These are phyloP conservation scores for Aspergillus hiratsukae DNA, from an alignment of 2,329 filamentous ascomycete genomes.

Conservation along the genomic window DNA sequence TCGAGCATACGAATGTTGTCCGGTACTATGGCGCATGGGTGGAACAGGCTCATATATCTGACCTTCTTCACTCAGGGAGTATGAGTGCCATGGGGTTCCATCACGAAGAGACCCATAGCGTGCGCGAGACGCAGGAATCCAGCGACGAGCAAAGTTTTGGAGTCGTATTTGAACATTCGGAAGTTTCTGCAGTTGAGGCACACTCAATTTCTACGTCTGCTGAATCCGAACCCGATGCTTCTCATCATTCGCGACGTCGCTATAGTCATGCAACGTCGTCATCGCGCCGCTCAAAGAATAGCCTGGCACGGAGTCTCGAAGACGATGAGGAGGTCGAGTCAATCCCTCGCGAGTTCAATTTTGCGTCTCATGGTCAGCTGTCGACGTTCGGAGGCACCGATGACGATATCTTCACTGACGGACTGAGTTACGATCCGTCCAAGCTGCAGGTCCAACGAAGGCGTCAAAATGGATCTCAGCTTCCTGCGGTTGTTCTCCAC, in stretches of 20 bases:
- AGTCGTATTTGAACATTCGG: constrained; percentile 40
- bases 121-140: constrained; percentile 11
- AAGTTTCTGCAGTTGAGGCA: constrained; percentile 20
- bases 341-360: constrained; percentile 41
- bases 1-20: constrained; percentile 64
- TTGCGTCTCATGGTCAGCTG: constrained; percentile 26
- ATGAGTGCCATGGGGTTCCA: constrained; percentile 3
- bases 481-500: constrained; percentile 50
- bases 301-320: constrained; percentile 32
- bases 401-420: constrained; percentile 41
- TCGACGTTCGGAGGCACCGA: constrained; percentile 34
- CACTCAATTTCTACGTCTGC: constrained; percentile 15
- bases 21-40: constrained; percentile 64
- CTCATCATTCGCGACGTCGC: constrained; percentile 17
- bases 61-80: constrained; percentile 6
- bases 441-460: constrained; percentile 28
- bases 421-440: constrained; percentile 32
- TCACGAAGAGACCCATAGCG: constrained; percentile 13
- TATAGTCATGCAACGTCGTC: constrained; percentile 37
- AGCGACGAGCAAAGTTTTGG: constrained; percentile 31
- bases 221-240: constrained; percentile 14
- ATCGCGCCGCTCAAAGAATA: constrained; percentile 40
- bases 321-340: constrained; percentile 49
- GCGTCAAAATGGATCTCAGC: constrained; percentile 20
- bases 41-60: constrained; percentile 42